A percentile compares a stretch with the other conserved stretches of the same genome.
phyloP scores from a whole-genome alignment of 768 basidiomycete species.

The Hypholoma fasciculare region DNA sequence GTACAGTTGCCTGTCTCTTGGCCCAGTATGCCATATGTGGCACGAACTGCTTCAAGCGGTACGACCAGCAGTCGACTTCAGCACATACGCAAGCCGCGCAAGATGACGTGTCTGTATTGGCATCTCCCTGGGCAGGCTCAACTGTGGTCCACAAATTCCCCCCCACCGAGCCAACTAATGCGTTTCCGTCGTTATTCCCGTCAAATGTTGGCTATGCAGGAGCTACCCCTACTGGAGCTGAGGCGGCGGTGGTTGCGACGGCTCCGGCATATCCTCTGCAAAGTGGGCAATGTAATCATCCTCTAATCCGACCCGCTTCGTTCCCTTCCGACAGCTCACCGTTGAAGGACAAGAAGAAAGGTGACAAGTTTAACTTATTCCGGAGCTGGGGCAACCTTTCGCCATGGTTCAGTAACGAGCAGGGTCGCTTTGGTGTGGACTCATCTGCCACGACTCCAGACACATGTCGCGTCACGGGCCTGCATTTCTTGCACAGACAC shows the following conservation, averaged over 20 bases:
- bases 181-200: slow-evolving; percentile 71
- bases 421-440: slow-evolving; percentile 68
- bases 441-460: slow-evolving; percentile 70
- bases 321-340: slow-evolving; percentile 21
- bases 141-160: slow-evolving; percentile 71
- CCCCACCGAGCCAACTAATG: slow-evolving; percentile 73
- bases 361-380: slow-evolving; percentile 60
- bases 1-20: slow-evolving; percentile 48
- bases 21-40: slow-evolving; percentile 50
- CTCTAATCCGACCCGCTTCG: slow-evolving; percentile 54
- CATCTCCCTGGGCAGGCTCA: slow-evolving; percentile 71
- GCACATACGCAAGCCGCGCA: neutral
- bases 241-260: slow-evolving; percentile 69
- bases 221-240: slow-evolving; percentile 77
- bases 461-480: slow-evolving; percentile 67
- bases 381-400: slow-evolving; percentile 83
- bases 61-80: slow-evolving; percentile 6
- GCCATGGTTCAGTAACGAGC: slow-evolving; percentile 80
- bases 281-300: slow-evolving; percentile 55
- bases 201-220: slow-evolving; percentile 77
- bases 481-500: slow-evolving; percentile 82
- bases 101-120: slow-evolving; percentile 37
- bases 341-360: slow-evolving; percentile 17
- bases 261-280: slow-evolving; percentile 81
- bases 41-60: slow-evolving; percentile 35